A percentile compares a stretch with the other conserved stretches of the same genome.
Conservation (phyloP, 78 protist genomes). For the Chrysochromulina parva region DNA sequence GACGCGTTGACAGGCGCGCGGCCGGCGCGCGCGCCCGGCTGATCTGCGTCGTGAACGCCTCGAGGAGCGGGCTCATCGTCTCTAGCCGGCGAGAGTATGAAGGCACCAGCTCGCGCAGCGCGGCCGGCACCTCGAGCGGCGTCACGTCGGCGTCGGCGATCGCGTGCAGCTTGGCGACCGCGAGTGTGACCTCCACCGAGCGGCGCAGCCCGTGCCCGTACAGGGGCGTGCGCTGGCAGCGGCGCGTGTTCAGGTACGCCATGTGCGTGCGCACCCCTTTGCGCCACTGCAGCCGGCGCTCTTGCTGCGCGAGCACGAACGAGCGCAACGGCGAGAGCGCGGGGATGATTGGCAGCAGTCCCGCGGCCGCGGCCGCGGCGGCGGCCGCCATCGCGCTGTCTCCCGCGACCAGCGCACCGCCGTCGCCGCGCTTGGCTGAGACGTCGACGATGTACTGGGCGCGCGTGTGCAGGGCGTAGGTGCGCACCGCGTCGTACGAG, state of each 20-base stretch:
- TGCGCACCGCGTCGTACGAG: not conserved
- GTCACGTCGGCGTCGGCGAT: not conserved
- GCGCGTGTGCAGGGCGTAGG: not conserved
- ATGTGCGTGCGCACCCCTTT: not conserved
- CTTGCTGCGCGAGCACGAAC: not conserved
- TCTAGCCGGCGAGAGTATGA: not conserved
- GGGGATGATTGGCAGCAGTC: not conserved
- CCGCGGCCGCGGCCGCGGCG: not conserved
- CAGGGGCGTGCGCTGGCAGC: slow-evolving; percentile 28
- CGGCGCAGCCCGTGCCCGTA: not conserved
- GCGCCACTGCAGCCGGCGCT: slow-evolving; percentile 25
- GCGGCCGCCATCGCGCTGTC: not conserved
- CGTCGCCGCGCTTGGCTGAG: not conserved
- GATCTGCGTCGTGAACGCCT: slow-evolving; percentile 6
- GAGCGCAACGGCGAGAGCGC: not conserved
- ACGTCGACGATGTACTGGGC: not conserved
- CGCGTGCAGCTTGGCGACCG: not conserved
- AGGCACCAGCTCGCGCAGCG: slow-evolving; percentile 9
- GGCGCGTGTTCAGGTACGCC: not conserved
- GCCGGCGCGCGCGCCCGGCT: slow-evolving; percentile 40
- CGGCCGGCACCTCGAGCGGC: slow-evolving; percentile 14
- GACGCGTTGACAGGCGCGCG: not conserved
- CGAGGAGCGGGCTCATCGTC: not conserved
- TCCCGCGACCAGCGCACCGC: too few species aligned
- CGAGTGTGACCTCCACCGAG: not conserved